Evolutionary conservation across 768 basidiomycete genomes (phyloP).

Genomic region (Cytidiella melzeri): DNA sequence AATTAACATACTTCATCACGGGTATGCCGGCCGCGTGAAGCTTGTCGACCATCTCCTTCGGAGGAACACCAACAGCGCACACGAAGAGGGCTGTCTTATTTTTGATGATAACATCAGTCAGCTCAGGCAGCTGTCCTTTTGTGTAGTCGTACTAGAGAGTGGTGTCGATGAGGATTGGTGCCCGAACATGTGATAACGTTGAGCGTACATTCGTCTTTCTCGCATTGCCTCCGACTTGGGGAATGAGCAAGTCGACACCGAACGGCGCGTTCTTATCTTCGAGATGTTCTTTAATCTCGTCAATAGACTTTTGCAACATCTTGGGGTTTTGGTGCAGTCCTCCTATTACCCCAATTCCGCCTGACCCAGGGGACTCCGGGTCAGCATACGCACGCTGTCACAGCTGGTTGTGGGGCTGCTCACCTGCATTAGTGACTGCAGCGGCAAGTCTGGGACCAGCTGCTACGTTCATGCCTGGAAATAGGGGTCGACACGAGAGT

Average conservation of each 20-base stretch:
- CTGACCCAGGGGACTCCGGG: constrained; percentile 21
- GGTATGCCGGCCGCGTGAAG: constrained; percentile 73
- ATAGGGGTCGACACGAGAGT: constrained; percentile 3
- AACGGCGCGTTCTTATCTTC: constrained; percentile 73
- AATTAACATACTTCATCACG: constrained; percentile 71
- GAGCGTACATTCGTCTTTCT: constrained; percentile 67
- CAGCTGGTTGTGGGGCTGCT: constrained; percentile 8
- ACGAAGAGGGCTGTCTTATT: constrained; percentile 74
- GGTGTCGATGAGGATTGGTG: neutral
- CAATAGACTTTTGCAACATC: constrained; percentile 58
- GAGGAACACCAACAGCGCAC: constrained; percentile 80
- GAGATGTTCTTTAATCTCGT: constrained; percentile 68
- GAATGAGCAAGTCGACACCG: constrained; percentile 79
- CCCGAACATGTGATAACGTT: neutral
- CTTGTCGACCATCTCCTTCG: constrained; percentile 75
- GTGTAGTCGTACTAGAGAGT: constrained; percentile 61
- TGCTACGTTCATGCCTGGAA: constrained; percentile 73
- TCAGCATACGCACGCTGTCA: too few relatives aligned
- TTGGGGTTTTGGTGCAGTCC: constrained; percentile 71
- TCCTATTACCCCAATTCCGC: constrained; percentile 85
- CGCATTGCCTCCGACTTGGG: constrained; percentile 76
- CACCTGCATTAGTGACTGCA: constrained; percentile 85
- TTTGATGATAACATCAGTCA: constrained; percentile 74
- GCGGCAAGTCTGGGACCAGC: constrained; percentile 82
- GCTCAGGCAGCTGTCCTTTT: constrained; percentile 65